Percentiles rank a stretch among this genome's conserved stretches.
Evolutionary conservation across 169 alveolate species (phyloP).

Genomic region (Toxoplasma gondii): DNA sequence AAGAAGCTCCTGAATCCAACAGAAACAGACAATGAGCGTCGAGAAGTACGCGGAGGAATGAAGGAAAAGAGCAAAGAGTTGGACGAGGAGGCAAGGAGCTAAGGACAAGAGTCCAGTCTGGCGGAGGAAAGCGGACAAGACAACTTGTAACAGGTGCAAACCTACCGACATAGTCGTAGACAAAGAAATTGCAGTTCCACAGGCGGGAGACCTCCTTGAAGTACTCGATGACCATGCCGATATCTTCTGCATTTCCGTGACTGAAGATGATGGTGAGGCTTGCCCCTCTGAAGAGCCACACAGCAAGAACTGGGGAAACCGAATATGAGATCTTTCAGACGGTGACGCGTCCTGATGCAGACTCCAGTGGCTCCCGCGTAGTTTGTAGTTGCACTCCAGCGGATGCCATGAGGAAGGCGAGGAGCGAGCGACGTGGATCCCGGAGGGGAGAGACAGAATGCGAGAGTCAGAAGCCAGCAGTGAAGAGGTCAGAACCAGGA

Average conservation of each 20-base stretch:
- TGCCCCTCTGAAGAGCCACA: slow-evolving; percentile 70
- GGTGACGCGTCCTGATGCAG: background rate
- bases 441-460: background rate
- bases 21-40: background rate
- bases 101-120: background rate
- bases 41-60: background rate
- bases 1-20: background rate
- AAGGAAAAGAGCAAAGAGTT: background rate
- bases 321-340: background rate
- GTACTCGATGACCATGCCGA: slow-evolving; percentile 78
- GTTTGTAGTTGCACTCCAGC: background rate
- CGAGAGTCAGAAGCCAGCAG: background rate
- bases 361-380: background rate
- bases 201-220: slow-evolving; percentile 71
- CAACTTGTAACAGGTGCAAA: background rate
- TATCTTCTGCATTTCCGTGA: slow-evolving; percentile 92
- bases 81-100: no score
- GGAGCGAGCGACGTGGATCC: background rate
- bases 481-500: background rate
- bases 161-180: slow-evolving; percentile 84
- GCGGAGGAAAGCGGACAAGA: background rate
- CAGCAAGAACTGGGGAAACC: background rate
- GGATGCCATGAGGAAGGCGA: background rate
- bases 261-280: slow-evolving; percentile 83
- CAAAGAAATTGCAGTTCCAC: slow-evolving; percentile 79